Conservation (phyloP, 768 basidiomycete genomes). For the Kockovaella imperatae region DNA sequence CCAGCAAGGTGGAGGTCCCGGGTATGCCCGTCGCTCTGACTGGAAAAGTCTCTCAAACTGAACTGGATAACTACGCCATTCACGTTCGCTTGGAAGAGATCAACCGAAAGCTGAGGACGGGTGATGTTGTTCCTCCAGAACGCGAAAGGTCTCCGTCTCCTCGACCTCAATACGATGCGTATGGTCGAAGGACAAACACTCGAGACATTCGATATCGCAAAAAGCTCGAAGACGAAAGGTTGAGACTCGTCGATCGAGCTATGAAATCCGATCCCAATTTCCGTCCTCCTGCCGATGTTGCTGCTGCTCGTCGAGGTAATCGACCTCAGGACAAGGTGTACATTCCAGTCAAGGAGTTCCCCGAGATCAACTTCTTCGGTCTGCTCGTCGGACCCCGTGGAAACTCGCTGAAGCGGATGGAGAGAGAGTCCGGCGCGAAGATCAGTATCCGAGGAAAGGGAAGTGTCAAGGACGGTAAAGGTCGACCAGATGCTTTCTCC, state of each 20-base stretch:
- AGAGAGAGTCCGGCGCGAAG: conserved; percentile 93
- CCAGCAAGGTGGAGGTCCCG: conserved; percentile 64
- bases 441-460: conserved; percentile 98
- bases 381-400: conserved; percentile 95
- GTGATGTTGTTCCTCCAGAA: conserved; percentile 93
- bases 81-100: conserved; percentile 95
- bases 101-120: conserved; percentile 83
- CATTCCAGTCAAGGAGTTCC: conserved; percentile 98
- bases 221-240: conserved; percentile 60
- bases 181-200: conserved; percentile 96
- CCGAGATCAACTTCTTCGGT: conserved; percentile 99
- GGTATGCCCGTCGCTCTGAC: conserved; percentile 91
- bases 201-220: conserved; percentile 97
- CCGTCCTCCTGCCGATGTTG: conserved; percentile 95
- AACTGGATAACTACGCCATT: conserved; percentile 96
- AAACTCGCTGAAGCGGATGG: conserved; percentile 99
- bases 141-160: conserved; percentile 95
- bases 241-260: conserved; percentile 85
- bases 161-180: conserved; percentile 92
- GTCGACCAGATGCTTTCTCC: conserved; percentile 83
- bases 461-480: conserved; percentile 97
- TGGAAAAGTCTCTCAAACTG: conserved; percentile 80
- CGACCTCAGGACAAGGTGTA: conserved; percentile 97
- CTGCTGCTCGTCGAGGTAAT: conserved; percentile 75
- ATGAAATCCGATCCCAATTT: conserved; percentile 98